Evolutionary conservation across 495 filamentous ascomycete species (phyloP), one percentile per base, ranked within the genome.

Genomic region (Paragyromitra xinjiangensis): DNA sequence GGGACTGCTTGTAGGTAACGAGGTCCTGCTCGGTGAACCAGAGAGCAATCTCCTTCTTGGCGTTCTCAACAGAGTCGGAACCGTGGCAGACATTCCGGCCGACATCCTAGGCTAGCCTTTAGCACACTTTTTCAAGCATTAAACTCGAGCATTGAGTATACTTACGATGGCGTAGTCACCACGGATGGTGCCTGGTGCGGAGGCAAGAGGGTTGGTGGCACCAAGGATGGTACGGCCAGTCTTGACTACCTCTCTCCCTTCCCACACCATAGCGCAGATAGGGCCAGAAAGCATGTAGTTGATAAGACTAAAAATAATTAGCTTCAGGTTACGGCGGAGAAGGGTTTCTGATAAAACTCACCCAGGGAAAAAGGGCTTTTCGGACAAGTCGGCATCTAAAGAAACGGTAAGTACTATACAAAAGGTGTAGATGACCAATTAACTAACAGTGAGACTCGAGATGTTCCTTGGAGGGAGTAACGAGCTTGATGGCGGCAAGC

Each of bases 71-170:
- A 86, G 88, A 90, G 90, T 99, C 95, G 86, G 94, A 97, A 84
- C 95, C 95, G 90, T 99, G 95, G 91, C 95, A 98, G 86, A 99
- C 93, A 89, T 99, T 99, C 84, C 95, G 94, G 87, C 95, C 95
- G 83, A 95, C 92, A 83, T 94, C 93, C 89, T 91, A 75, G 6
- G 12, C n/a, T 56, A 37, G 48, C 63, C 6, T 3, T 83, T 48
- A 82, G 71, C 50, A 69, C 55, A 6, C 34, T 63, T 68, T 22
- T 71, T 61, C 76, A 2, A 81, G 9, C 7, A 24, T 63, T 37
- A 42, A 40, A 22, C 12, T 11, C n/a, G 37, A n/a, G 34, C 12
- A 6, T n/a, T 14, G 39, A 48, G 50, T 39, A 79, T 66, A 16
- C 86, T 83, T 84, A 89, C 87, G 68, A 91, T 89, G 82, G 89